Percentiles rank a stretch among this genome's conserved stretches.
These are phyloP conservation scores for Dendrobium catenatum DNA, from an alignment of 106 monocot species.

Conservation along the genomic window DNA sequence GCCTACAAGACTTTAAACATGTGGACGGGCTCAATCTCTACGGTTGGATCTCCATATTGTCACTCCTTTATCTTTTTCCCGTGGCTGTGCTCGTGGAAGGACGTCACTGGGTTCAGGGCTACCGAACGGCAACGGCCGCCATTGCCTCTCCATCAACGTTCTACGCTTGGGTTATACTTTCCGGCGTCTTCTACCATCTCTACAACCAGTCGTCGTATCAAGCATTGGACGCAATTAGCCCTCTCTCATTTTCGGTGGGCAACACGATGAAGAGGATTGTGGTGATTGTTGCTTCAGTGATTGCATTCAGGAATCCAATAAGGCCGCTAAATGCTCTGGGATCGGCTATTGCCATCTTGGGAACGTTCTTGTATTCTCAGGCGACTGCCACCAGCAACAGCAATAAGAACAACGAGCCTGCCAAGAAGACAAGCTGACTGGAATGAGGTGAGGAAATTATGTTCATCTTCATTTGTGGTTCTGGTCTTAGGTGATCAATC, in stretches of 20 bases:
- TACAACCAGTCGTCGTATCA: conserved; percentile 67
- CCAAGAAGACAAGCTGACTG: conserved; percentile 1
- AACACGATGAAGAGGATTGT: conserved; percentile 71
- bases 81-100: conserved; percentile 51
- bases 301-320: conserved; percentile 52
- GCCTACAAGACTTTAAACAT: conserved; percentile 36
- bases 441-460: too few relatives aligned
- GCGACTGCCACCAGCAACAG: conserved; percentile 16
- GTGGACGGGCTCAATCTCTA: conserved; percentile 20
- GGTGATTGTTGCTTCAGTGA: conserved; percentile 45
- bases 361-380: conserved; percentile 64
- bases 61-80: conserved; percentile 43
- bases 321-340: conserved; percentile 40
- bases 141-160: conserved; percentile 21
- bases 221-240: conserved; percentile 52
- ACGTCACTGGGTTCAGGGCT: conserved; percentile 34
- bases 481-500: too few relatives aligned
- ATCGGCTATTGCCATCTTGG: conserved; percentile 24
- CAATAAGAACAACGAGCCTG: conserved; percentile 7
- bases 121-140: conserved; percentile 13
- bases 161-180: conserved; percentile 41
- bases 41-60: conserved; percentile 32
- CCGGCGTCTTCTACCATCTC: conserved; percentile 61
- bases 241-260: conserved; percentile 52
- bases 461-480: too few relatives aligned